These are phyloP conservation scores for Cucurbitaria berberidis DNA, from an alignment of 2,329 filamentous ascomycete species.

Conservation along the genomic window DNA sequence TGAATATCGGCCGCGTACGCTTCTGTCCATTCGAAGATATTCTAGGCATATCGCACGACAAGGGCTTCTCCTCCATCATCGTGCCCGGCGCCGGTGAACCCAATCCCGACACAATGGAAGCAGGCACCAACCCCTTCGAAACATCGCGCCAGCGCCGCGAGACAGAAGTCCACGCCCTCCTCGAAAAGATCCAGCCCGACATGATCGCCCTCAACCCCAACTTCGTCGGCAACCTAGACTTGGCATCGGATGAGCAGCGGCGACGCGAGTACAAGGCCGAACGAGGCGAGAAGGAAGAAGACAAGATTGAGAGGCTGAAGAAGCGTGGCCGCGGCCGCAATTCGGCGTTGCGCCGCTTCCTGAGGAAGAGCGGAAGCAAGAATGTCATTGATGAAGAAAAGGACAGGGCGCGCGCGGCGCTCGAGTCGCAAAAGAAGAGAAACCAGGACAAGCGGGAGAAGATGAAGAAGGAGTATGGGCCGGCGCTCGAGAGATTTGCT, in stretches of 20 bases:
- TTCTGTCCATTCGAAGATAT: constrained; percentile 98
- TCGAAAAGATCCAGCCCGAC: constrained; percentile 94
- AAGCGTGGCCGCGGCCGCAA: constrained; percentile 90
- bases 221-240: constrained; percentile 86
- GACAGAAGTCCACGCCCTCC: constrained; percentile 82
- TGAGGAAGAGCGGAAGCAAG: constrained; percentile 89
- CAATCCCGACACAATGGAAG: constrained; percentile 92
- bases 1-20: constrained; percentile 76
- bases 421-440: constrained; percentile 70
- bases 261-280: constrained; percentile 71
- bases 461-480: constrained; percentile 78
- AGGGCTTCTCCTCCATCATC: constrained; percentile 87
- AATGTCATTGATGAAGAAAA: constrained; percentile 97
- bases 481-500: constrained; percentile 84
- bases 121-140: constrained; percentile 83
- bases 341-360: constrained; percentile 81
- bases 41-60: constrained; percentile 81
- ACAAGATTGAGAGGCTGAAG: constrained; percentile 65
- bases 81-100: constrained; percentile 95
- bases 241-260: constrained; percentile 77
- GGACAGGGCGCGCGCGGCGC: constrained; percentile 82
- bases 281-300: constrained; percentile 72
- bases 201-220: constrained; percentile 97
- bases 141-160: constrained; percentile 92
- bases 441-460: constrained; percentile 38